Percentiles rank a stretch among this genome's conserved stretches.
These are phyloP conservation scores for Leptoxyphium fumago DNA, from an alignment of 2,329 filamentous ascomycete species.

Conservation along the genomic window DNA sequence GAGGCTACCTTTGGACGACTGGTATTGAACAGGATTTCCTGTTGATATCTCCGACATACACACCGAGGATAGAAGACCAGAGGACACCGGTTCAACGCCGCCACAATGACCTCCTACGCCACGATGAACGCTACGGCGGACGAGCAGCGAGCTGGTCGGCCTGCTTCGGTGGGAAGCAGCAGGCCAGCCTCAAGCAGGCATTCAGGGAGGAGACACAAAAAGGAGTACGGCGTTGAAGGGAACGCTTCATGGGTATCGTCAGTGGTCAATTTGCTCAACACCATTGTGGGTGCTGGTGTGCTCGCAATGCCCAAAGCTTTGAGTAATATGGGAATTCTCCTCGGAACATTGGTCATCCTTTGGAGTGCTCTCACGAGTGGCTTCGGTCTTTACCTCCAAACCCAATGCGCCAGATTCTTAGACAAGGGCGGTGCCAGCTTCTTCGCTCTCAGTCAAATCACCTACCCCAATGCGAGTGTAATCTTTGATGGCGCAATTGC, in stretches of 20 bases:
- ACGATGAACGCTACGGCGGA: slow-evolving; percentile 26
- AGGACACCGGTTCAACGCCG: neutral
- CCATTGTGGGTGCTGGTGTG: slow-evolving; percentile 87
- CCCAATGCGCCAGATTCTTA: slow-evolving; percentile 81
- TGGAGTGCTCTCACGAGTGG: slow-evolving; percentile 84
- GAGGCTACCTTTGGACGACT: too few relatives aligned
- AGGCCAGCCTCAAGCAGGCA: neutral
- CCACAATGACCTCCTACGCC: slow-evolving; percentile 31
- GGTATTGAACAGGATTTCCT: too few relatives aligned
- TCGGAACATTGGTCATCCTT: slow-evolving; percentile 70
- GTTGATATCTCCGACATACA: too few relatives aligned
- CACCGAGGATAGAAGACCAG: neutral
- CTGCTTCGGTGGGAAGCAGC: slow-evolving; percentile 29
- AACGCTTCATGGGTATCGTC: slow-evolving; percentile 82
- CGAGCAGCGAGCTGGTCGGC: slow-evolving; percentile 24
- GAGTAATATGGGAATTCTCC: slow-evolving; percentile 83
- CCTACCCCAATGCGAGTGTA: slow-evolving; percentile 89
- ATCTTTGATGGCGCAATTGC: slow-evolving; percentile 93
- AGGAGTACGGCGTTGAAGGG: slow-evolving; percentile 53
- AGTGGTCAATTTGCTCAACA: slow-evolving; percentile 90
- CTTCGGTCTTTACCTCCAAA: slow-evolving; percentile 89
- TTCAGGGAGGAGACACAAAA: slow-evolving; percentile 43
- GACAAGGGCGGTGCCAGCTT: slow-evolving; percentile 82
- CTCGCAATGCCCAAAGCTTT: slow-evolving; percentile 92
- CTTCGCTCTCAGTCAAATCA: slow-evolving; percentile 92